These are phyloP conservation scores for Coemansia sp. DNA, from an alignment of 192 early-diverging fungal genomes.

Conservation along the genomic window DNA sequence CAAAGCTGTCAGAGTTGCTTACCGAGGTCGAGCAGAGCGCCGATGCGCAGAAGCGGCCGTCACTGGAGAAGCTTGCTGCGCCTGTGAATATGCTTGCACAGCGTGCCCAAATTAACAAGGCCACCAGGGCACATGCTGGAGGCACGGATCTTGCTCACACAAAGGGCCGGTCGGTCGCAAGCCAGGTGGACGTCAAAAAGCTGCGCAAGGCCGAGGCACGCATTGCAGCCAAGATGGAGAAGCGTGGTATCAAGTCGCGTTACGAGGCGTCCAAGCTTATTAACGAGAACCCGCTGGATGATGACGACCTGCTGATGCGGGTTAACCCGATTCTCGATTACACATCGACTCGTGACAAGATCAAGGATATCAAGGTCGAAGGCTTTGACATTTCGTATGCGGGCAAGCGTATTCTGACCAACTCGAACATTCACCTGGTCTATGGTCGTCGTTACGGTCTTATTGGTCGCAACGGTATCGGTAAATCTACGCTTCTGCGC, in stretches of 20 bases:
- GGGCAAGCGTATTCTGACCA: slow-evolving; percentile 90
- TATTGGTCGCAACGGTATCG: slow-evolving; percentile 91
- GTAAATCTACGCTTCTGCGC: slow-evolving; percentile 79
- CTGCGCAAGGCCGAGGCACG: slow-evolving; percentile 90
- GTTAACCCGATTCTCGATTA: slow-evolving; percentile 91
- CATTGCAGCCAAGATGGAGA: slow-evolving; percentile 87
- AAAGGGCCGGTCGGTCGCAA: slow-evolving; percentile 66
- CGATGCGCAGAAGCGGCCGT: slow-evolving; percentile 39
- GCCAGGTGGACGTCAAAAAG: slow-evolving; percentile 79
- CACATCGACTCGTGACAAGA: slow-evolving; percentile 73
- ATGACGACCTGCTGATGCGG: slow-evolving; percentile 74
- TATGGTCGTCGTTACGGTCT: slow-evolving; percentile 95
- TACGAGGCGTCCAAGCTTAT: slow-evolving; percentile 78
- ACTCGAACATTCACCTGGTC: slow-evolving; percentile 77
- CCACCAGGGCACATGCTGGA: slow-evolving; percentile 52
- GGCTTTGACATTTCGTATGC: slow-evolving; percentile 97
- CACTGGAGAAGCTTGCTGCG: slow-evolving; percentile 55
- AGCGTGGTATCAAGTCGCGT: slow-evolving; percentile 69
- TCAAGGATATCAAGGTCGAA: slow-evolving; percentile 96
- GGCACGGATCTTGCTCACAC: slow-evolving; percentile 69
- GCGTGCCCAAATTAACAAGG: slow-evolving; percentile 65
- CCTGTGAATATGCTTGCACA: slow-evolving; percentile 72
- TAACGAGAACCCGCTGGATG: slow-evolving; percentile 63
- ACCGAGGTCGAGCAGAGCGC: slow-evolving; percentile 44
- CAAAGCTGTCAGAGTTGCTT: slow-evolving; percentile 64